Evolutionary conservation across 805 yeast species (phyloP).

Genomic region (Cyberlindnera saturnus): DNA sequence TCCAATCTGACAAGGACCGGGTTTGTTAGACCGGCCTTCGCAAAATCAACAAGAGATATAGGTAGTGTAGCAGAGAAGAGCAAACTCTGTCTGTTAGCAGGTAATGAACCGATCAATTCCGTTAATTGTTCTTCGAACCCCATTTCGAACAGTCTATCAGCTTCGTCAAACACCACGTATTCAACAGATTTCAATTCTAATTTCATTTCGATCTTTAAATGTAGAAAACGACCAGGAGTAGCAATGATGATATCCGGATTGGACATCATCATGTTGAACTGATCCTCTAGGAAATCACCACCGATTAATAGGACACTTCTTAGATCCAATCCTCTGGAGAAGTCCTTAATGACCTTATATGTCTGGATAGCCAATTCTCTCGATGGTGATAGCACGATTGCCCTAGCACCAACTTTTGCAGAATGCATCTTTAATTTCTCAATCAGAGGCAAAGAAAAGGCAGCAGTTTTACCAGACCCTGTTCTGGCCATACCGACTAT

Average conservation of each 20-base stretch:
- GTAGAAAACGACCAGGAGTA: conserved; percentile 96
- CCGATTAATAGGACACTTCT: conserved; percentile 82
- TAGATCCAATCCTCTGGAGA: conserved; percentile 76
- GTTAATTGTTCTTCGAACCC: conserved; percentile 92
- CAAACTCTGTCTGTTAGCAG: conserved; percentile 78
- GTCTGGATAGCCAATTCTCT: conserved; percentile 97
- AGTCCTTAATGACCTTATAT: conserved; percentile 80
- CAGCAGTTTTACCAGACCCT: conserved; percentile 98
- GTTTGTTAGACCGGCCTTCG: conserved; percentile 90
- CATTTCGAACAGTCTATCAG: conserved; percentile 93
- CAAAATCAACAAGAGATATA: conserved; percentile 86
- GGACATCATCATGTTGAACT: conserved; percentile 84
- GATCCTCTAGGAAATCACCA: conserved; percentile 98
- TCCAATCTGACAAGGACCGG: conserved; percentile 92
- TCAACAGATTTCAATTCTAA: conserved; percentile 78
- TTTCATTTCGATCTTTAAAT: conserved; percentile 92
- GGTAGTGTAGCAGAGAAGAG: conserved; percentile 96
- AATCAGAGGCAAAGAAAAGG: conserved; percentile 84
- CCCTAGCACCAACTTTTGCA: conserved; percentile 84
- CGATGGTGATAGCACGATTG: conserved; percentile 85
- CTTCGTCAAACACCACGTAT: conserved; percentile 93
- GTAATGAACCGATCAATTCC: conserved; percentile 79
- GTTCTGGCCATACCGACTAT: conserved; percentile 99
- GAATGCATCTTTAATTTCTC: conserved; percentile 80
- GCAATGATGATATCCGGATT: conserved; percentile 95